Conservation (phyloP, 208 protist genomes). For the Endotrypanum monterogeii region DNA sequence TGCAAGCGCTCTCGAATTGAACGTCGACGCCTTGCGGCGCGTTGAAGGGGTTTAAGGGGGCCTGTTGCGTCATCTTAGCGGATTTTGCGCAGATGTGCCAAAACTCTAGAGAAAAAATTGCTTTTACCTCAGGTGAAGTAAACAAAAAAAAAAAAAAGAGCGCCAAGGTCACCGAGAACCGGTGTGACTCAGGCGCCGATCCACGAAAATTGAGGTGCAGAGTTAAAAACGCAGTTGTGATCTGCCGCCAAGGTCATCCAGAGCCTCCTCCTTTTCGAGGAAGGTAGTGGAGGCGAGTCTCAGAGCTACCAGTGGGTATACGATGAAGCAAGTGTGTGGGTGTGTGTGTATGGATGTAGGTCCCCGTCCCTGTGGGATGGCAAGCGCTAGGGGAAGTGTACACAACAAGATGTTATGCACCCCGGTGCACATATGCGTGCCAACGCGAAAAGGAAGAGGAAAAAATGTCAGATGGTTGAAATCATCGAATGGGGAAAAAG, state of each 20-base stretch:
- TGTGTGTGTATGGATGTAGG: no score
- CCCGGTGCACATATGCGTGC: not conserved
- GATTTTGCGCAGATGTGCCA: not conserved
- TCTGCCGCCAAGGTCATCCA: not conserved
- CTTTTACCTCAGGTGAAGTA: not conserved
- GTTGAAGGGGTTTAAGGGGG: constrained; percentile 2
- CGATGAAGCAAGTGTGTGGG: not conserved
- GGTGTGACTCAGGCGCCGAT: not conserved
- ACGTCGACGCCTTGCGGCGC: not conserved
- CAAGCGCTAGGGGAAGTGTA: no score
- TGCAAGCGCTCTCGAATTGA: constrained; percentile 17
- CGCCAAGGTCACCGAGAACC: not conserved
- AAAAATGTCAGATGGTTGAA: not conserved
- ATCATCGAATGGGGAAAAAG: not conserved
- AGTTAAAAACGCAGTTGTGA: not conserved
- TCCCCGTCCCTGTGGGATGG: no score
- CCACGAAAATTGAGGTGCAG: not conserved
- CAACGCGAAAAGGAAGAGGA: not conserved
- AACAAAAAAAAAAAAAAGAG: not conserved
- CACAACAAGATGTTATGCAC: not conserved
- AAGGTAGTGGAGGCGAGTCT: not conserved
- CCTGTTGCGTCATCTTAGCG: not conserved
- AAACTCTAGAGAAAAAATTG: not conserved
- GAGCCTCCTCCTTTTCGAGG: not conserved
- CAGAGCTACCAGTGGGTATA: not conserved